Evolutionary conservation across 768 basidiomycete species (phyloP).

Genomic region (Candolleomyces aberdarensis): DNA sequence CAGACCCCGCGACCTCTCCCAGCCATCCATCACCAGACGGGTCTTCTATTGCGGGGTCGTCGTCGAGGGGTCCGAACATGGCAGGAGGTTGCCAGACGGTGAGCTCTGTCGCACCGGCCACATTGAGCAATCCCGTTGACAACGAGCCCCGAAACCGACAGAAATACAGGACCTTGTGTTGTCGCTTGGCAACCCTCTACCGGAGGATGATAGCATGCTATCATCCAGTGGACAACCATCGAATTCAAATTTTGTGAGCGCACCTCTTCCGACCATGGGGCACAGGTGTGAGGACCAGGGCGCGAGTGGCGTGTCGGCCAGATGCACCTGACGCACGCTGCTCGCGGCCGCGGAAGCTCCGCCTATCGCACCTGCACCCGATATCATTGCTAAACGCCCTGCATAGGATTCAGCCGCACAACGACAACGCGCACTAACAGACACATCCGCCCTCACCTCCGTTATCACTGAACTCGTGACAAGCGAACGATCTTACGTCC

Average conservation of each 20-base stretch:
- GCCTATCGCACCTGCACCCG: background rate
- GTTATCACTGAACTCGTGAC: constrained; percentile 83
- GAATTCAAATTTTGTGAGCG: constrained; percentile 40
- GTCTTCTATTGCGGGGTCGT: constrained; percentile 90
- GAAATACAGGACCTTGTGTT: constrained; percentile 78
- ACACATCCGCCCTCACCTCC: constrained; percentile 63
- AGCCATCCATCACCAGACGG: constrained; percentile 58
- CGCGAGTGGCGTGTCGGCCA: constrained; percentile 1
- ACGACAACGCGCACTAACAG: constrained; percentile 59
- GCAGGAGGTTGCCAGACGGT: constrained; percentile 68
- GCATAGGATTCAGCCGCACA: constrained; percentile 38
- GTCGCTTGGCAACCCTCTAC: constrained; percentile 69
- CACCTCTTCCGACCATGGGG: background rate
- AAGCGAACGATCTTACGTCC: constrained; percentile 89
- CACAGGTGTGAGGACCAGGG: background rate
- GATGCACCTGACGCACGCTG: too few species aligned
- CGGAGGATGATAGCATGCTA: constrained; percentile 44
- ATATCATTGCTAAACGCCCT: background rate
- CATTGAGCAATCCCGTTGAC: background rate
- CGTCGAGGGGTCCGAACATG: constrained; percentile 77
- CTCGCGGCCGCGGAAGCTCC: too few species aligned
- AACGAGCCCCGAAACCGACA: constrained; percentile 22
- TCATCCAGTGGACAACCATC: constrained; percentile 38
- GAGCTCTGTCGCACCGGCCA: constrained; percentile 9
- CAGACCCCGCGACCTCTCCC: constrained; percentile 40